Evolutionary conservation across 805 yeast genomes (phyloP), one percentile per base, ranked within the genome.

Genomic region (Lachancea fermentati): DNA sequence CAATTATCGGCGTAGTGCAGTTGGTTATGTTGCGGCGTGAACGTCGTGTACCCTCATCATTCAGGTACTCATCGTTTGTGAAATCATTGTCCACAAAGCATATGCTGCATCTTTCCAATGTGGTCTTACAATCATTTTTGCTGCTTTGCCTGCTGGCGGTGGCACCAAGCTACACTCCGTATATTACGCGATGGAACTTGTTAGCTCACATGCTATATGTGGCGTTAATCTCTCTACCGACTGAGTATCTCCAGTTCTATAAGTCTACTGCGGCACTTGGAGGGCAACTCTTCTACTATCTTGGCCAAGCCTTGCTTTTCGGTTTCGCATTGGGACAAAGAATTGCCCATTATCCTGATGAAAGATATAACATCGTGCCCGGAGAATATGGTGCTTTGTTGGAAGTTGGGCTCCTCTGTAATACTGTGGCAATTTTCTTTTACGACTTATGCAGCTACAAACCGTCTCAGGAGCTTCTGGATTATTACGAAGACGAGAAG

Each of bases 391-490:
- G 54, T 4, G 36, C 51, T 8, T 26, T 55, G 1, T 25, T 63
- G 3, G 65, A 69, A 34, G 30, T 55, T 0, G 32, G 65, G 1
- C 34, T 63, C 3, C 38, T 70, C 2, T 1, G 58, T 2, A 63
- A 63, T 30, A 50, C 73, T 1, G 2, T 54, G 0, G 17, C 46
- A 1, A 60, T 74, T 24, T 60, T 68, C n/a, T 26, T 54, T 11
- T 47, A 72, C 38, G 79, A 77, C 47, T 53, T 60, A 16, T 48
- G 49, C n/a, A 36, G 35, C 25, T 64, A 51, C 39, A 50, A 54
- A 14, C 77, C 81, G 4, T 57, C 67, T n/a, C 53, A 58, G 14
- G 63, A 63, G 32, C 52, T 76, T 18, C 34, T 51, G 3, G 53
- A 58, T 1, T 63, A 63, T 34, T 71, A 60, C 44, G 52, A 62